Percentiles rank a stretch among this genome's conserved stretches.
Evolutionary conservation across 805 yeast genomes (phyloP).

Genomic region (Ogataea pignaliae): DNA sequence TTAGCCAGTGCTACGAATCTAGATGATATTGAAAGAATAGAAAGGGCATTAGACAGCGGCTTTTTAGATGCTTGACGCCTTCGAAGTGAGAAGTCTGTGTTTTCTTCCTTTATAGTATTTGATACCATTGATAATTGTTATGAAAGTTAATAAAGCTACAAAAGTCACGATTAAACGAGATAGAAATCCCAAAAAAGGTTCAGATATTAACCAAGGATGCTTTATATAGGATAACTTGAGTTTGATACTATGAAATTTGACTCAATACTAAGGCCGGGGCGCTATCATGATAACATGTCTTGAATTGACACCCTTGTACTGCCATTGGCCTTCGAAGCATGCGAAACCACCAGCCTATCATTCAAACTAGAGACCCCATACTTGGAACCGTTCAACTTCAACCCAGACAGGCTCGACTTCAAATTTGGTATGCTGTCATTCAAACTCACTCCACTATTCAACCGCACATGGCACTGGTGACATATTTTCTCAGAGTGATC

Average conservation of each 20-base stretch:
- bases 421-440: slow-evolving; percentile 24
- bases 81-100: no score
- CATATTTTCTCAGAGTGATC: slow-evolving; percentile 9
- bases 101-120: no score
- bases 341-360: slow-evolving; percentile 3
- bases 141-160: no score
- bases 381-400: slow-evolving; percentile 15
- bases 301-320: slow-evolving; percentile 16
- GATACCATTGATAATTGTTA: no score
- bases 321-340: neutral
- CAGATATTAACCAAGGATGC: neutral
- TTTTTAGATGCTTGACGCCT: slow-evolving; percentile 14
- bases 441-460: slow-evolving; percentile 17
- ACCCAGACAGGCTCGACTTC: slow-evolving; percentile 4
- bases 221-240: no score
- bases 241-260: no score
- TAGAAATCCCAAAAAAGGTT: neutral
- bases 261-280: no score
- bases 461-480: slow-evolving; percentile 25
- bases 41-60: slow-evolving; percentile 43
- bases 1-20: slow-evolving; percentile 61
- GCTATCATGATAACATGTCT: slow-evolving; percentile 15
- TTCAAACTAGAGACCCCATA: slow-evolving; percentile 15
- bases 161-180: no score
- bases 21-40: slow-evolving; percentile 72